Conservation (phyloP, 2,329 filamentous ascomycete genomes). For the Microdochium nivale region DNA sequence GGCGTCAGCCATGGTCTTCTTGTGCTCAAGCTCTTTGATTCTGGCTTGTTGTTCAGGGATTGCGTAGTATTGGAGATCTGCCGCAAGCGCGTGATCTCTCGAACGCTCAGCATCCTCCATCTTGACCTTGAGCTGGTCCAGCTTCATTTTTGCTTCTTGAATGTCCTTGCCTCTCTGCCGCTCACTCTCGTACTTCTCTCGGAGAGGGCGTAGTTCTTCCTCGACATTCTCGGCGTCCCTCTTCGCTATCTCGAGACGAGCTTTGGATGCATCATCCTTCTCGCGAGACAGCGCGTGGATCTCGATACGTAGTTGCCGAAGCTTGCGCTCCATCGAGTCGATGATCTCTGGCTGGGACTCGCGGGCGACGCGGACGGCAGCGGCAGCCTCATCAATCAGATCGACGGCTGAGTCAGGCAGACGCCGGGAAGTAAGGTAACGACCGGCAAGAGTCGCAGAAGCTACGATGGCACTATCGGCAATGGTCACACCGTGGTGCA, state of each 20-base stretch:
- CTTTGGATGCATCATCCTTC: constrained; percentile 85
- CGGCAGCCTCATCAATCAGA: constrained; percentile 90
- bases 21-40: constrained; percentile 73
- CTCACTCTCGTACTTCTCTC: constrained; percentile 92
- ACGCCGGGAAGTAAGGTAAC: constrained; percentile 84
- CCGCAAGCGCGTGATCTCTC: constrained; percentile 77
- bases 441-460: constrained; percentile 81
- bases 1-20: constrained; percentile 72
- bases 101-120: constrained; percentile 86
- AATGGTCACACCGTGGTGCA: constrained; percentile 96
- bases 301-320: constrained; percentile 90
- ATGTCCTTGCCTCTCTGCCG: constrained; percentile 86
- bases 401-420: constrained; percentile 96
- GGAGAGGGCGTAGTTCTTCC: constrained; percentile 83
- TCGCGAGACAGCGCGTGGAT: constrained; percentile 92
- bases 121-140: constrained; percentile 85
- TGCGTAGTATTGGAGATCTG: constrained; percentile 93
- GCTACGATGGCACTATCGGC: constrained; percentile 88
- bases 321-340: constrained; percentile 83
- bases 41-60: constrained; percentile 82
- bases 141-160: constrained; percentile 89
- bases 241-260: constrained; percentile 72
- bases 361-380: constrained; percentile 88
- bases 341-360: constrained; percentile 96
- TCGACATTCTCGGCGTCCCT: constrained; percentile 90